Percentiles rank a stretch among this genome's conserved stretches.
These are phyloP conservation scores for Teunomyces panamensis DNA, from an alignment of 805 yeast species.

Conservation along the genomic window DNA sequence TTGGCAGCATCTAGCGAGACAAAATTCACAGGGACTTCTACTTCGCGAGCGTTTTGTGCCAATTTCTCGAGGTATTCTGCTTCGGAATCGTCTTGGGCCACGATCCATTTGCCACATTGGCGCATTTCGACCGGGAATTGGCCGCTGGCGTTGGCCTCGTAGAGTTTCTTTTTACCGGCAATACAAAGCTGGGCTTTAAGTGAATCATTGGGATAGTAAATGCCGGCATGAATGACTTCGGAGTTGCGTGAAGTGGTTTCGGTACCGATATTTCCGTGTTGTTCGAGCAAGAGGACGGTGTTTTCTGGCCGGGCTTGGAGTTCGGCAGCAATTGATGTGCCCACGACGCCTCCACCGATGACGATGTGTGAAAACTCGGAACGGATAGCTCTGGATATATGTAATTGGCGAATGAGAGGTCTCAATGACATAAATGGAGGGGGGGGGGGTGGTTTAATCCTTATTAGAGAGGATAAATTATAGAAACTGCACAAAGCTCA, in stretches of 20 bases:
- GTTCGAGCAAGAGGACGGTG: conserved; percentile 65
- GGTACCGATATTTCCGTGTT: conserved; percentile 61
- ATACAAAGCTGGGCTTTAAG: conserved; percentile 71
- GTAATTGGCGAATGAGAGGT: not conserved
- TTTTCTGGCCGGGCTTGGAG: conserved; percentile 44
- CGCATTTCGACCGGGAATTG: conserved; percentile 46
- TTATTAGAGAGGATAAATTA: too few relatives aligned
- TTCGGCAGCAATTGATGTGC: conserved; percentile 76
- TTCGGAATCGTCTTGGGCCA: conserved; percentile 73
- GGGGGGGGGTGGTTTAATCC: not conserved
- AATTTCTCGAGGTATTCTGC: conserved; percentile 55
- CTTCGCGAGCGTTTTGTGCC: conserved; percentile 34
- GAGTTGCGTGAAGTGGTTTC: conserved; percentile 90
- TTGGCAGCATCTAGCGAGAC: conserved; percentile 45
- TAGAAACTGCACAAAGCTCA: too few relatives aligned
- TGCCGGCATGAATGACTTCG: conserved; percentile 90
- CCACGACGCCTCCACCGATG: conserved; percentile 84
- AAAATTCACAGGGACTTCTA: conserved; percentile 57
- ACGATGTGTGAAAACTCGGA: conserved; percentile 67
- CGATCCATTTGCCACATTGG: conserved; percentile 81
- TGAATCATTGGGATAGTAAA: conserved; percentile 71
- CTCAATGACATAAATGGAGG: not conserved
- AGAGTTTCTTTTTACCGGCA: conserved; percentile 68
- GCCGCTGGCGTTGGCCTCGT: conserved; percentile 43
- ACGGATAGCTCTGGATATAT: not conserved